Evolutionary conservation across 257 asterid genomes (phyloP).

Genomic region (Pogostemon cablin): DNA sequence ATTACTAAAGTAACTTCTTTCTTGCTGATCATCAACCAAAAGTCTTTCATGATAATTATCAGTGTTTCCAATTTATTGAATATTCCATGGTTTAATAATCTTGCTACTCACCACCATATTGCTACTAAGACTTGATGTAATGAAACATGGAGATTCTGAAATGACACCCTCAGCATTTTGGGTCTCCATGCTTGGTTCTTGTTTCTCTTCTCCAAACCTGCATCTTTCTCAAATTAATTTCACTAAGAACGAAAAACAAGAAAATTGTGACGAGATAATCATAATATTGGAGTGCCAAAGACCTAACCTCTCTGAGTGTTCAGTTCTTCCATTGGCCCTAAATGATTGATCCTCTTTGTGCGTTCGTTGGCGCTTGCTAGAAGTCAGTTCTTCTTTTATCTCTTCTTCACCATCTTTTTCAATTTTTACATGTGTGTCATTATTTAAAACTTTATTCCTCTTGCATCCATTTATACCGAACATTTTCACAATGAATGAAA

Average conservation of each 20-base stretch:
- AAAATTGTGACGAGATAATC: neutral
- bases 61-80: neutral
- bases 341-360: neutral
- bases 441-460: constrained; percentile 7
- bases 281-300: neutral
- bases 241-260: neutral
- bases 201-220: constrained; percentile 23
- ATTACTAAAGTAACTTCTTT: too few species aligned
- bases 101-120: constrained; percentile 26
- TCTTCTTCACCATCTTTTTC: constrained; percentile 26
- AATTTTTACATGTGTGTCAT: neutral
- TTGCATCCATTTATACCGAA: constrained; percentile 45
- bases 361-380: constrained; percentile 8
- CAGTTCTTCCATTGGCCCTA: neutral
- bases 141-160: constrained; percentile 21
- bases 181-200: neutral
- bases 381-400: constrained; percentile 18
- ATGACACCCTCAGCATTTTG: neutral
- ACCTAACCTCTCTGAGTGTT: constrained; percentile 20
- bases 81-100: neutral
- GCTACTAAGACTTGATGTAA: neutral
- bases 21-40: too few species aligned
- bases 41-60: too few species aligned
- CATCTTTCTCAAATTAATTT: neutral
- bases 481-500: constrained; percentile 39